A percentile compares a stretch with the other conserved stretches of the same genome.
These are phyloP conservation scores for Jacaranda mimosifolia DNA, from an alignment of 257 asterid genomes.

Conservation along the genomic window DNA sequence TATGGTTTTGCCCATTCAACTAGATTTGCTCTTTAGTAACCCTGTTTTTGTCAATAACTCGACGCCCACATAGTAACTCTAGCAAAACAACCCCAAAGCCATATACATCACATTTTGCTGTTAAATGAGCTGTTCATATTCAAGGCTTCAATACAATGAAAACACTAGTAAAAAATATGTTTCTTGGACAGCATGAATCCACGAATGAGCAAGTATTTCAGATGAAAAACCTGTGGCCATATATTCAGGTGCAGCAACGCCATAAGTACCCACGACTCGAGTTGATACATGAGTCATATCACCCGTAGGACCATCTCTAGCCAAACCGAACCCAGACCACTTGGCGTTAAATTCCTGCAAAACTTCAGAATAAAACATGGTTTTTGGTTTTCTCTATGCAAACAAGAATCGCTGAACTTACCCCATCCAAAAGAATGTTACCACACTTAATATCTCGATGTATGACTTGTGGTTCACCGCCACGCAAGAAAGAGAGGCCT, in stretches of 20 bases:
- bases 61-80: constrained; percentile 32
- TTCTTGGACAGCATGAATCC: background rate
- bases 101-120: constrained; percentile 12
- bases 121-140: constrained; percentile 9
- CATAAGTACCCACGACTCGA: constrained; percentile 53
- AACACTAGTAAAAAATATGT: background rate
- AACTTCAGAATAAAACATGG: background rate
- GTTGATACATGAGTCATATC: constrained; percentile 53
- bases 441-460: background rate
- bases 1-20: constrained; percentile 18
- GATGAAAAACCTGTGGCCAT: background rate
- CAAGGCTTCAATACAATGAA: background rate
- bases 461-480: constrained; percentile 2
- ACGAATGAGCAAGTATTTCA: background rate
- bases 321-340: constrained; percentile 56
- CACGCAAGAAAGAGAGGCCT: constrained; percentile 40
- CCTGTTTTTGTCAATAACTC: background rate
- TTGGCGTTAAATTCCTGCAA: constrained; percentile 64
- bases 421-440: constrained; percentile 30
- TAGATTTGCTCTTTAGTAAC: background rate
- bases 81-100: constrained; percentile 35
- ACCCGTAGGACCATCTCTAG: constrained; percentile 57
- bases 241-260: constrained; percentile 37
- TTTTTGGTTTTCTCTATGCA: background rate
- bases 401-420: background rate